Base-by-base conservation (phyloP, 495 filamentous ascomycete species). In the Massariosphaeria phaeospora region DNA sequence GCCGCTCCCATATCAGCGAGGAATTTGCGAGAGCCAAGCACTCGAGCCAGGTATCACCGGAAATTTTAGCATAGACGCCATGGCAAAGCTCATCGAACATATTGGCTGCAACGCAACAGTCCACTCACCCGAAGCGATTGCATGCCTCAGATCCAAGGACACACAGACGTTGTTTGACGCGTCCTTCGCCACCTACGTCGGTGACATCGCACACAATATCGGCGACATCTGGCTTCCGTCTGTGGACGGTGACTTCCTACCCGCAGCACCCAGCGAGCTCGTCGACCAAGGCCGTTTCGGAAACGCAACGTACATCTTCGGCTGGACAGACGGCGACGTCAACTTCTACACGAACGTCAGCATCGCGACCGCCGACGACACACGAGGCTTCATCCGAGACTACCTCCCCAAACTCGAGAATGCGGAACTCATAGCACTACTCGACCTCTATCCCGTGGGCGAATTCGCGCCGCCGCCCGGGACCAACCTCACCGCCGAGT, bases 1-100 rank as follows among this genome's bases (percentile, higher is more conserved):
- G 18, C 40, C 29, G 4, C 54, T 57, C 10, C 55, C 55, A 1
- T 52, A 27, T 31, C 15, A 52, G 29, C 26, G 24, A 21, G 39
- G 38, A 7, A 53, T 59, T 7, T 45, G 38, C 33, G 23, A 57
- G 39, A 30, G 31, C 21, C 45, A 51, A 29, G 36, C 36, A 26
- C 38, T 57, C 15, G 54, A 57, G 39, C 54, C 54, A 8, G 54
- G 54, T 1, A 57, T 57, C 27, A 57, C 54, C 6, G 54, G 45
- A 9, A 50, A 51, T 26, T 50, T 24, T 23, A 43, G 25, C 12
- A 49, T 57, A 29, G 27, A 57, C 34, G 44, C 54, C 10, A 57
- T 57, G 45, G 21, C 23, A 12, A 13, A 11, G 9, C 11, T 57
- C 3, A 27, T 39, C 5, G n/a, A 43, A 5, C 51, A 43, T 29